A percentile compares a stretch with the other conserved stretches of the same genome.
phyloP scores from a whole-genome alignment of 345 rosid species.

The Eucalyptus guilfoylei region DNA sequence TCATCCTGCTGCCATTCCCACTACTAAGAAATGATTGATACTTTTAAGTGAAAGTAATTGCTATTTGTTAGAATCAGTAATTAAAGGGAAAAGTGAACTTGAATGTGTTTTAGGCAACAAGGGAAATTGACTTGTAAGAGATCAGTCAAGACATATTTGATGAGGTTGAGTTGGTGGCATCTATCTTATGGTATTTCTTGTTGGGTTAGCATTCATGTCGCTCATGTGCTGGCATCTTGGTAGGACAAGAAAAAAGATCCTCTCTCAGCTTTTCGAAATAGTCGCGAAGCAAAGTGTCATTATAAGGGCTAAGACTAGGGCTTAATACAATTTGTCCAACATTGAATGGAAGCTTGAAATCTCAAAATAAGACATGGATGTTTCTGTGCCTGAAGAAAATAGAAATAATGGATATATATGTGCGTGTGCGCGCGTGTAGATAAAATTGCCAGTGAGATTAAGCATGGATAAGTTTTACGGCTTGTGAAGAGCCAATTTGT shows the following conservation, averaged over 20 bases:
- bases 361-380: neutral
- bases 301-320: neutral
- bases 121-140: neutral
- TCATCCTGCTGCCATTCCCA: neutral
- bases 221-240: neutral
- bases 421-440: rapidly evolving
- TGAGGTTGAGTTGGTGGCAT: neutral
- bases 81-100: neutral
- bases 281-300: neutral
- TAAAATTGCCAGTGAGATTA: neutral
- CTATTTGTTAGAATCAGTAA: neutral
- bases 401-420: neutral
- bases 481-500: too few species aligned
- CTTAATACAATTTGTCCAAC: neutral
- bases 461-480: neutral
- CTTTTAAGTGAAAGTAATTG: neutral
- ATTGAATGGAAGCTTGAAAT: neutral
- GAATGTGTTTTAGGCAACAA: neutral
- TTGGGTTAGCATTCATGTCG: neutral
- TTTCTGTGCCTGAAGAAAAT: neutral
- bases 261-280: neutral
- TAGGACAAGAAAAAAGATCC: neutral
- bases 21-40: neutral
- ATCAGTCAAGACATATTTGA: neutral
- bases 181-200: neutral